Percentiles rank a stretch among this genome's conserved stretches.
Evolutionary conservation across 2,329 filamentous ascomycete species (phyloP).

Genomic region (Ophiognomonia clavigignenti-juglandacearum): DNA sequence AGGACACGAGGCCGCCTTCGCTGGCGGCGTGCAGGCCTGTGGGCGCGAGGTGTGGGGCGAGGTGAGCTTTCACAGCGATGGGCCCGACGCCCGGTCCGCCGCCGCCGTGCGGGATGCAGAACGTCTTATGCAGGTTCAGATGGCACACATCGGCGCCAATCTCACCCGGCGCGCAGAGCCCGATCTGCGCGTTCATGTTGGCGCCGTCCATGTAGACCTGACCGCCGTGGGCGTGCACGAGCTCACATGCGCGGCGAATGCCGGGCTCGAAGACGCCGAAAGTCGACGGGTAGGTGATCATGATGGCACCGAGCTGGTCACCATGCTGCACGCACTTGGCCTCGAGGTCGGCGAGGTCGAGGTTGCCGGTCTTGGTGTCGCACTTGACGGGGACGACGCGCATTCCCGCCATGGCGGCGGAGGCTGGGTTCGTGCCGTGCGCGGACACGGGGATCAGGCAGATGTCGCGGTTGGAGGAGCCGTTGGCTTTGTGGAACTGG

Average conservation of each 20-base stretch:
- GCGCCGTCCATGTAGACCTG: slow-evolving; percentile 99
- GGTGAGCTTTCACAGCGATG: slow-evolving; percentile 82
- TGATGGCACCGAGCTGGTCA: slow-evolving; percentile 83
- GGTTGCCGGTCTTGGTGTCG: slow-evolving; percentile 78
- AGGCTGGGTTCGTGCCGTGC: slow-evolving; percentile 93
- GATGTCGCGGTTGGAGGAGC: slow-evolving; percentile 72
- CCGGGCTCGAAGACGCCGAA: slow-evolving; percentile 92
- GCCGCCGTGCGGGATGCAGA: slow-evolving; percentile 95
- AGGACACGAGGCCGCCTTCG: slow-evolving; percentile 74
- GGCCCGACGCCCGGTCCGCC: slow-evolving; percentile 91
- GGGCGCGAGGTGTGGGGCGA: slow-evolving; percentile 70
- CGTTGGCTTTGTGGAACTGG: slow-evolving; percentile 70
- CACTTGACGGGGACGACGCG: slow-evolving; percentile 90
- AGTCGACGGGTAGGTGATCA: slow-evolving; percentile 95
- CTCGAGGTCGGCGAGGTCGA: slow-evolving; percentile 81
- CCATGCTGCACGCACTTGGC: slow-evolving; percentile 85
- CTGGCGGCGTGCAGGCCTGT: slow-evolving; percentile 30
- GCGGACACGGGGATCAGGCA: slow-evolving; percentile 93
- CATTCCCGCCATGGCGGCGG: slow-evolving; percentile 94
- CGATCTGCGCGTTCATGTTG: slow-evolving; percentile 98
- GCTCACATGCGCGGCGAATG: slow-evolving; percentile 76
- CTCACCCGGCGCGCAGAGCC: slow-evolving; percentile 87
- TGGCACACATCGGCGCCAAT: slow-evolving; percentile 97
- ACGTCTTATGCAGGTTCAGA: slow-evolving; percentile 96
- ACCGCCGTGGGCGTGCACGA: slow-evolving; percentile 83